Base-by-base conservation (phyloP, 2,329 filamentous ascomycete species). In the Cladophialophora psammophila region DNA sequence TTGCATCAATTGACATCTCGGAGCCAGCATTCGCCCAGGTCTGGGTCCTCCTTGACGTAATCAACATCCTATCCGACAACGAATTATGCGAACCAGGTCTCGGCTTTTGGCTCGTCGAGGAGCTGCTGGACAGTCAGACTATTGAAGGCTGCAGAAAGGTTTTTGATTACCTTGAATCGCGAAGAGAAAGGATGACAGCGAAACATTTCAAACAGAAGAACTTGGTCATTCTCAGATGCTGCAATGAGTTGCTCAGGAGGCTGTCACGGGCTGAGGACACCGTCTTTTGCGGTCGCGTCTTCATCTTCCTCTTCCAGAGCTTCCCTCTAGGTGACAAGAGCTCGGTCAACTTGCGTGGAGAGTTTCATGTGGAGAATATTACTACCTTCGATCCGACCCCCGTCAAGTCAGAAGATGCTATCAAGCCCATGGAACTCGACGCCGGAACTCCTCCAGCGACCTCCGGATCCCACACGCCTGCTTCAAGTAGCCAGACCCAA, bases 291-390 rank as follows among this genome's bases (percentile, higher is more conserved):
- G 95, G 95, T 15, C 88, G 95, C 45, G 95, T 99, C 32, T 98
- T 98, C 79, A 97, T 99, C 71, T 99, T 97, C 79, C 88, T 99
- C 76, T 99, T 98, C 79, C 95, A 99, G 78, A 96, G 93, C 78
- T 98, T 99, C 75, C 95, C 95, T 1, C 84, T 99, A 0, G 94
- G 94, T 36, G 96, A 99, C 79, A 95, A 94, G 77, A 98, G 95
- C 77, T 97, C 95, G 0, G 95, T 99, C 58, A 99, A 99, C 75
- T 84, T 98, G 45, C 88, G 95, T 60, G 95, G 95, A 72, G 94
- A 98, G 80, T 99, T 95, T 73, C 95, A 99, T 75, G 88, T 91
- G 32, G 95, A 98, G 75, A 99, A 99, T 82, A 87, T 94, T 63
- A 99, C 96, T 1, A 88, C 87, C 0, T 99, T 89, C 75, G 92